Evolutionary conservation across 768 basidiomycete genomes (phyloP), one percentile per base, ranked within the genome.

Genomic region (Suillus subalutaceus): DNA sequence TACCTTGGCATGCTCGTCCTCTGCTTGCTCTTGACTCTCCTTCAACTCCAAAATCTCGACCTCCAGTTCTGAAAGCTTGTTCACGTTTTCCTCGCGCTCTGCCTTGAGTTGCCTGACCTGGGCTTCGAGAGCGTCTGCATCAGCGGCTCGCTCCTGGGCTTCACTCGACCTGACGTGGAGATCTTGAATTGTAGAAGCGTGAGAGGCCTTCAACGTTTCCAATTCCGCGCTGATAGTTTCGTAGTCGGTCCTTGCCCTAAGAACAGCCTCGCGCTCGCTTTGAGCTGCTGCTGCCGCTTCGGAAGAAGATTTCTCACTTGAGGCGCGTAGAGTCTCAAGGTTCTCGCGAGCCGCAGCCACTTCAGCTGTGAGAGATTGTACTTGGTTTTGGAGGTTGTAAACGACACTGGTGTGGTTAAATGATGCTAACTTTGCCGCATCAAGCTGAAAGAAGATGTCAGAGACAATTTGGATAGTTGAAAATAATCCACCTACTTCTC

Each of bases 41-140:
- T 84, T 91, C 66, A 90, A 72, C 77, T 94, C 93, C 65, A 94
- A 76, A 50, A 93, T 83, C 73, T 94, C 92, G 60, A 95, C 79
- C 79, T 95, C 93, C 32, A 93, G 81, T 71, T 95, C 93, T 0
- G 91, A 92, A 5, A 94, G 79, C 76, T 88, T 92, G 72, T 79
- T 81, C 10, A 88, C 85, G 50, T 79, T 87, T 65, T 93, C 92
- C 71, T 90, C 91, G 71, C 87, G 89, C 76, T 92, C 90, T 15
- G 73, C 74, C 74, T 85, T 87, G 67, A 93, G 79, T 40, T 77
- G 78, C 5, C 73, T 75, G 15, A 92, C 67, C 71, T 90, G 85
- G 3, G 80, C 69, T 62, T 82, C 78, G 26, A 92, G 81, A 8
- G 74, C 71, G 30, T 82, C 80, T 2, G 74, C 75, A 57, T 79